Conservation (phyloP, 1,284 basidiomycete genomes). For the Tilletia horrida region DNA sequence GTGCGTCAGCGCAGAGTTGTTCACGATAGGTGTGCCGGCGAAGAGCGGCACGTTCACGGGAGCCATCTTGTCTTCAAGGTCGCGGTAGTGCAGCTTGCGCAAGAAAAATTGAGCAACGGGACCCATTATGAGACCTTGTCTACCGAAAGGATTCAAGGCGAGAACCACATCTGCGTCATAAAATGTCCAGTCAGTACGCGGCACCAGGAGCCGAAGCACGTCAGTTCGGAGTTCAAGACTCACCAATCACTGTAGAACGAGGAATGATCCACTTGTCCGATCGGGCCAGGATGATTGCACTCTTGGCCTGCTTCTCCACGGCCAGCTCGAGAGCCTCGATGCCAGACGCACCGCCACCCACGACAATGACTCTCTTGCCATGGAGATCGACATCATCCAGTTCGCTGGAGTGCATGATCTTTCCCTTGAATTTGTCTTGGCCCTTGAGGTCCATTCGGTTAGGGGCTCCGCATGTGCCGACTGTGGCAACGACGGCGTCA, state of each 20-base stretch:
- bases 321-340: slow-evolving; percentile 64
- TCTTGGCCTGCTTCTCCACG: slow-evolving; percentile 58
- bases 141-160: slow-evolving; percentile 64
- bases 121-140: slow-evolving; percentile 46
- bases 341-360: slow-evolving; percentile 65
- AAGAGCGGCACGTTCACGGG: slow-evolving; percentile 45
- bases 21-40: slow-evolving; percentile 59
- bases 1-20: slow-evolving; percentile 62
- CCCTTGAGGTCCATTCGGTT: slow-evolving; percentile 61
- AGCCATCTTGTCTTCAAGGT: slow-evolving; percentile 57
- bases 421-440: slow-evolving; percentile 58
- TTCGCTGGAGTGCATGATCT: slow-evolving; percentile 63
- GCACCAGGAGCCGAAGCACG: neutral
- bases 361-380: slow-evolving; percentile 58
- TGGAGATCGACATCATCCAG: slow-evolving; percentile 58
- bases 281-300: slow-evolving; percentile 60
- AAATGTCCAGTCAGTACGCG: neutral
- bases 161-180: slow-evolving; percentile 60
- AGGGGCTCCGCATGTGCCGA: slow-evolving; percentile 65
- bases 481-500: slow-evolving; percentile 62
- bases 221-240: slow-evolving; percentile 59
- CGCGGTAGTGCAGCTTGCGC: slow-evolving; percentile 61
- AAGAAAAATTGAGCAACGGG: slow-evolving; percentile 61
- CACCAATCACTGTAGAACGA: slow-evolving; percentile 22
- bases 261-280: slow-evolving; percentile 48